Conservation (phyloP, 768 basidiomycete genomes). For the Amanita inopinata region DNA sequence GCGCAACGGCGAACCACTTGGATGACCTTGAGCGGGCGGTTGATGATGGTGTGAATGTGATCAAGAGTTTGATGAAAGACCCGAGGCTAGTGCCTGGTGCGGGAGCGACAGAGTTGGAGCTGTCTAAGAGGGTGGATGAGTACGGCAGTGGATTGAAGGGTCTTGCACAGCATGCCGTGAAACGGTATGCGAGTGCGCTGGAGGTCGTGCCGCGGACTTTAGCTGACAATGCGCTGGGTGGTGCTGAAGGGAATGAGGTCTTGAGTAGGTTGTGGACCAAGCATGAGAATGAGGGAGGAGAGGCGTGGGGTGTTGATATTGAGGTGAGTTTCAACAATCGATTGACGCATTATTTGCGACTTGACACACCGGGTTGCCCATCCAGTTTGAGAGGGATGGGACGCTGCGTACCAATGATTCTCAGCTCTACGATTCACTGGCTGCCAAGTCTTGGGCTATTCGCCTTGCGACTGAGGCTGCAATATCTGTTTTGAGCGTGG, state of each 20-base stretch:
- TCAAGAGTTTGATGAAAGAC: conserved; percentile 89
- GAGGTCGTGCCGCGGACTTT: conserved; percentile 90
- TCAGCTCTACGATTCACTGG: conserved; percentile 80
- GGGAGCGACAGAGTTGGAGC: conserved; percentile 88
- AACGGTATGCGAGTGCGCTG: conserved; percentile 78
- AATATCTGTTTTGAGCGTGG: conserved; percentile 83
- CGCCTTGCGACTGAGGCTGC: conserved; percentile 88
- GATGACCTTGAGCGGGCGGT: conserved; percentile 96
- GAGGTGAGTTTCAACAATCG: conserved; percentile 46
- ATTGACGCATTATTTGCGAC: background rate
- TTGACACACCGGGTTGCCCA: background rate
- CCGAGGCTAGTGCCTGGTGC: conserved; percentile 86
- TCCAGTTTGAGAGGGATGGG: conserved; percentile 68
- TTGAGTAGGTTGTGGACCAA: conserved; percentile 84
- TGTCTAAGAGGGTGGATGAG: conserved; percentile 73
- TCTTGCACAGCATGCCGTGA: conserved; percentile 87
- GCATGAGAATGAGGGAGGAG: conserved; percentile 69
- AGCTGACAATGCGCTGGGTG: conserved; percentile 91
- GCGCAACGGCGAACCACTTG: conserved; percentile 87
- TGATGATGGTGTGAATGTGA: conserved; percentile 94
- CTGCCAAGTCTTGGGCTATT: conserved; percentile 86
- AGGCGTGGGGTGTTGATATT: conserved; percentile 78
- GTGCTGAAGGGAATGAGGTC: conserved; percentile 88
- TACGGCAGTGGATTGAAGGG: conserved; percentile 88
- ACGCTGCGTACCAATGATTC: conserved; percentile 53